Base-by-base conservation (phyloP, 208 protist genomes). In the Wallacemonas sp. region DNA sequence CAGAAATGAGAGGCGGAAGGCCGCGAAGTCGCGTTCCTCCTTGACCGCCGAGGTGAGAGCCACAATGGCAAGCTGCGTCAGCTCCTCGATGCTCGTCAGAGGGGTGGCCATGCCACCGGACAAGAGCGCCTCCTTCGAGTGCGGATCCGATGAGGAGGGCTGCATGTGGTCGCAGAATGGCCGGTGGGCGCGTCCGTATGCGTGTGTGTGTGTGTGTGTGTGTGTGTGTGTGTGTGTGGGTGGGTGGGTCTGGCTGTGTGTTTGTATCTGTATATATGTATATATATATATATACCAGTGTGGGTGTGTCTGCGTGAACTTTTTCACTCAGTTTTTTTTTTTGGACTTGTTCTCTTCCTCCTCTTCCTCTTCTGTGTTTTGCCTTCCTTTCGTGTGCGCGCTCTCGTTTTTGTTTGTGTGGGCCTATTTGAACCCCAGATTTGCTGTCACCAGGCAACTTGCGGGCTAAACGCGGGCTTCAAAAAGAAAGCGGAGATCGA, bases 1-100 rank as follows among this genome's bases (percentile, higher is more conserved):
- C 8, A 96, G 80, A 61, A 89, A 88, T 22, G 79, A 78, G 0
- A 96, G 86, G 63, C 84, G 78, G n/a, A 73, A 50, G 0, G 81
- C 82, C 0, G 87, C 87, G 29, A 32, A 50, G 25, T 91, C 79
- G 18, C 91, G 85, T 1, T 70, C 75, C 10, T 61, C 62, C 57
- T 88, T 88, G 54, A 87, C 73, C 2, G 74, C 62, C 3, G 86
- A 91, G 18, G 70, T 92, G 3, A 96, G 72, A 11, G 86, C 52
- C 10, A 65, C 49, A 25, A 44, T 26, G 8, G 80, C 75, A 36
- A 79, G 67, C 45, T 82, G 39, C 31, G 69, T 74, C 14, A 87
- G 74, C 20, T 65, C 64, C 3, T 75, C 86, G 18, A 82, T 74
- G n/a, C 31, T 62, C 39, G 72, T 71, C 11, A 55, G 31, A 3